A percentile compares a stretch with the other conserved stretches of the same genome.
phyloP scores from a whole-genome alignment of 2,329 filamentous ascomycete genomes.

The Aquanectria penicillioides region DNA sequence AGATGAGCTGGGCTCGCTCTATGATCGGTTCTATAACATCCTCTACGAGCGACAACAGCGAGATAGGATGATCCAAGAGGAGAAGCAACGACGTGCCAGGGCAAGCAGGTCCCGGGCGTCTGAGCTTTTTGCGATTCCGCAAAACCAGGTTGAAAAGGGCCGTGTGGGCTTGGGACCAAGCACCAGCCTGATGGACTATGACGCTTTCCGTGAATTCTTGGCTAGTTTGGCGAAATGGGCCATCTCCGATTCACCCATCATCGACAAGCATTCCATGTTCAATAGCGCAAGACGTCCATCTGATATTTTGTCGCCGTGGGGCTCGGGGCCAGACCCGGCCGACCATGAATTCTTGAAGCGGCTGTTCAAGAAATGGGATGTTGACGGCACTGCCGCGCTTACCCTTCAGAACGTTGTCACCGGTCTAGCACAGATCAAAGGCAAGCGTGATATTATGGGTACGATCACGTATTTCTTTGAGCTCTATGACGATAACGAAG shows the following conservation, averaged over 20 bases:
- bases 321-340: slow-evolving; percentile 72
- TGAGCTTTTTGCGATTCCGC: slow-evolving; percentile 49
- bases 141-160: slow-evolving; percentile 77
- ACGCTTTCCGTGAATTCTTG: slow-evolving; percentile 93
- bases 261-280: slow-evolving; percentile 68
- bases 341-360: slow-evolving; percentile 95
- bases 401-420: slow-evolving; percentile 92
- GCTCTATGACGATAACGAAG: slow-evolving; percentile 91
- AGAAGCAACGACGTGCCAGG: slow-evolving; percentile 73
- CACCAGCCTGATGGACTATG: slow-evolving; percentile 95
- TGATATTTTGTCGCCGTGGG: slow-evolving; percentile 62
- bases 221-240: slow-evolving; percentile 93
- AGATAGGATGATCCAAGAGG: slow-evolving; percentile 79
- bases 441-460: slow-evolving; percentile 95
- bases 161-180: slow-evolving; percentile 89
- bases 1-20: slow-evolving; percentile 88
- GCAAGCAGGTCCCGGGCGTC: slow-evolving; percentile 58
- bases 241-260: slow-evolving; percentile 82
- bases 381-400: slow-evolving; percentile 78
- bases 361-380: slow-evolving; percentile 89
- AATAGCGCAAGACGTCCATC: slow-evolving; percentile 62
- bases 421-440: slow-evolving; percentile 90
- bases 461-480: slow-evolving; percentile 98
- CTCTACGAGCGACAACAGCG: slow-evolving; percentile 92
- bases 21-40: slow-evolving; percentile 93